A percentile compares a stretch with the other conserved stretches of the same genome.
Conservation (phyloP, 1,139 yeast genomes). For the Sugiyamaella castrensis region DNA sequence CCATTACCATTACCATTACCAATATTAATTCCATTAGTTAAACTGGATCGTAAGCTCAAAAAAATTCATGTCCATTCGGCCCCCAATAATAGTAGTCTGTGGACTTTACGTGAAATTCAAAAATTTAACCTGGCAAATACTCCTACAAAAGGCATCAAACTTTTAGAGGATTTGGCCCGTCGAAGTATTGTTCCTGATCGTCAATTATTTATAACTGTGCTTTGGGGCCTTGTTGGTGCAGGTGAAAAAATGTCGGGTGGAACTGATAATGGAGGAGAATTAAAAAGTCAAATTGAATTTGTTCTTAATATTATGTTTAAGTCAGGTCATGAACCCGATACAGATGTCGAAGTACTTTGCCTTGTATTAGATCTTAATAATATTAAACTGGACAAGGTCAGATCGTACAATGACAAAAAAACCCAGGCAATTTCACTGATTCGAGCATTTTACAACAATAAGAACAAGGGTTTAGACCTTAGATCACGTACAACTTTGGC, state of each 20-base stretch:
- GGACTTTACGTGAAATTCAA: conserved; percentile 16
- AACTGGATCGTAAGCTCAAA: conserved; percentile 1
- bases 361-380: conserved; percentile 9
- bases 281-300: conserved; percentile 9
- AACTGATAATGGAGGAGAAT: background rate
- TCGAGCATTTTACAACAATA: conserved; percentile 10
- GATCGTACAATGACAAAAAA: conserved; percentile 6
- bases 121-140: conserved; percentile 7
- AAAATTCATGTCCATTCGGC: background rate
- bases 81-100: conserved; percentile 4
- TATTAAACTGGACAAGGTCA: conserved; percentile 10
- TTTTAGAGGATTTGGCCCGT: conserved; percentile 21
- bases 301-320: conserved; percentile 19
- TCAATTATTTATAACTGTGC: conserved; percentile 18
- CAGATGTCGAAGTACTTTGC: conserved; percentile 10
- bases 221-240: conserved; percentile 18
- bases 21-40: too few relatives aligned
- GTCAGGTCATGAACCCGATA: conserved; percentile 17
- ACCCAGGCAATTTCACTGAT: conserved; percentile 10
- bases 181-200: conserved; percentile 23
- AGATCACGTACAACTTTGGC: conserved; percentile 22
- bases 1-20: too few relatives aligned
- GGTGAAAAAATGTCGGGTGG: conserved; percentile 1
- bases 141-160: conserved; percentile 18
- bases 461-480: conserved; percentile 3